A percentile compares a stretch with the other conserved stretches of the same genome.
Evolutionary conservation across 768 basidiomycete species (phyloP).

Genomic region (Pleurotus eryngii): DNA sequence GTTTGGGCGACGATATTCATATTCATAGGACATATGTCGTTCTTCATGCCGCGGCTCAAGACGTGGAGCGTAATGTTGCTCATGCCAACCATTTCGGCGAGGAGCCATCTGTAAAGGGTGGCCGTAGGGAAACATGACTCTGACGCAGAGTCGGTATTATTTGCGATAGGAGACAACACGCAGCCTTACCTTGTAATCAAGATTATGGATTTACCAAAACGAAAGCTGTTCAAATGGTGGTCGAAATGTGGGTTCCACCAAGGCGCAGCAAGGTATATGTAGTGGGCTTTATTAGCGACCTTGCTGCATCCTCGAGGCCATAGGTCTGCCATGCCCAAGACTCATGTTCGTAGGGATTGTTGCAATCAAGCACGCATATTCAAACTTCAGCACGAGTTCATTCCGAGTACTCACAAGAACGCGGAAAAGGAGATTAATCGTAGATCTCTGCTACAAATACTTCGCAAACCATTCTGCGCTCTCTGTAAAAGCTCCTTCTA

Average conservation of each 20-base stretch:
- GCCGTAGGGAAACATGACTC: neutral
- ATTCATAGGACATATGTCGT: neutral
- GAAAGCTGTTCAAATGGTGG: neutral
- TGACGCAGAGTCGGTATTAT: neutral
- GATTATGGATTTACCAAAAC: neutral
- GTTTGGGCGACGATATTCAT: neutral
- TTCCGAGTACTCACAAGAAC: no score
- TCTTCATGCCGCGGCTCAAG: neutral
- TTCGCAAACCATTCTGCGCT: constrained; percentile 43
- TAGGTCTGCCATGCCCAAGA: neutral
- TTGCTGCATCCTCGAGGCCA: constrained; percentile 1
- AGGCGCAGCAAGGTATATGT: constrained; percentile 8
- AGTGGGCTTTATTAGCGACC: neutral
- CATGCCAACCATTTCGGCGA: neutral
- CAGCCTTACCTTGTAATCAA: neutral
- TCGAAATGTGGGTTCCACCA: neutral
- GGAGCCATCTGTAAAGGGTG: neutral
- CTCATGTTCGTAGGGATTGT: neutral
- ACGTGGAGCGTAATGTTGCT: neutral
- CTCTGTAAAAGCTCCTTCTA: constrained; percentile 51
- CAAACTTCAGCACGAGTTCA: no score
- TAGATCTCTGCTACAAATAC: constrained; percentile 12
- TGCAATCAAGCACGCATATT: no score
- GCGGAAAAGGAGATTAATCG: neutral
- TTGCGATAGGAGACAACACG: neutral